phyloP scores from a whole-genome alignment of 2,329 filamentous ascomycete genomes.

The Pyricularia grisea region DNA sequence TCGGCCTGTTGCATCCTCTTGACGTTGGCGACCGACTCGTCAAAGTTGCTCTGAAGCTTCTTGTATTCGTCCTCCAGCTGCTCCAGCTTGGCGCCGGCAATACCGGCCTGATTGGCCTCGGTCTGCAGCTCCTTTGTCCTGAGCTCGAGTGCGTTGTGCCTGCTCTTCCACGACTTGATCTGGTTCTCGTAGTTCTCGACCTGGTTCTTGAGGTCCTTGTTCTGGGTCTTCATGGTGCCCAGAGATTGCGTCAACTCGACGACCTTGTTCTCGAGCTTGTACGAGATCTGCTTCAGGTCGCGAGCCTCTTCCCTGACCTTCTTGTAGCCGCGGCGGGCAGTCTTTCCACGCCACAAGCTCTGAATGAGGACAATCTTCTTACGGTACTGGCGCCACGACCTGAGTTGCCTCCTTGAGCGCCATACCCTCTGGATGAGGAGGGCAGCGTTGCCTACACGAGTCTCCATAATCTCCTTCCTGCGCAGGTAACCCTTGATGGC shows the following conservation, averaged over 20 bases:
- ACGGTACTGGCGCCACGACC: constrained; percentile 79
- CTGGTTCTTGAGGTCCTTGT: constrained; percentile 79
- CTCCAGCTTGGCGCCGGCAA: constrained; percentile 79
- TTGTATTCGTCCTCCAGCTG: constrained; percentile 95
- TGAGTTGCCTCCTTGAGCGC: constrained; percentile 70
- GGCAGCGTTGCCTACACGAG: constrained; percentile 84
- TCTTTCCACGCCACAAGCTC: constrained; percentile 82
- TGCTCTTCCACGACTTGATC: constrained; percentile 90
- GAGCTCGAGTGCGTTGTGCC: constrained; percentile 82
- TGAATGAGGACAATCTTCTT: constrained; percentile 84
- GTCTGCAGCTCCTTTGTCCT: constrained; percentile 89
- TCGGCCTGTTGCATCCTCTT: constrained; percentile 95
- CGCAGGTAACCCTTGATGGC: constrained; percentile 85
- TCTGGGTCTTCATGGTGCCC: constrained; percentile 86
- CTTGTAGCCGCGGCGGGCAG: constrained; percentile 80
- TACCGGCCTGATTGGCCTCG: constrained; percentile 96
- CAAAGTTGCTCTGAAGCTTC: constrained; percentile 78
- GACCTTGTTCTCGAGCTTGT: constrained; percentile 99
- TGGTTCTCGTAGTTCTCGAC: constrained; percentile 95
- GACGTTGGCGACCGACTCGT: constrained; percentile 82
- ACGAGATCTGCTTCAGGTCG: constrained; percentile 98
- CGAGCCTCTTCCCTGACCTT: constrained; percentile 86
- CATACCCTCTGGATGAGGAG: constrained; percentile 84
- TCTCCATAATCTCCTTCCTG: constrained; percentile 88
- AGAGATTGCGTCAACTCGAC: constrained; percentile 93